Conservation (phyloP, 352 stramenopile species). For the Phytophthora sp. region DNA sequence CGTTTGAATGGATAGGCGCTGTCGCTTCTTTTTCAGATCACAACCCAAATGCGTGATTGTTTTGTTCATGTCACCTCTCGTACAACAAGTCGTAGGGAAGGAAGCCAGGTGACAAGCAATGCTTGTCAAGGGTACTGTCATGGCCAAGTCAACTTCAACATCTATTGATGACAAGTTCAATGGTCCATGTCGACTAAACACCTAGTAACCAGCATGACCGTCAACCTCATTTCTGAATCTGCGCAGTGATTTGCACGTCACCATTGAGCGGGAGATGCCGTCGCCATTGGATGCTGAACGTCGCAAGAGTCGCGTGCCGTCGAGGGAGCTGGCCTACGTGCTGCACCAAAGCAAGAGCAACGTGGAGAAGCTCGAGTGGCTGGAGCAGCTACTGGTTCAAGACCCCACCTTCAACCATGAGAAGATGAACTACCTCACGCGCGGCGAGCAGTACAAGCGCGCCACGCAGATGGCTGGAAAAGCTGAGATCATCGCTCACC, state of each 20-base stretch:
- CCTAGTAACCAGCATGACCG: neutral
- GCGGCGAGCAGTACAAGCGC: constrained; percentile 60
- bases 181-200: constrained; percentile 35
- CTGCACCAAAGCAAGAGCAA: constrained; percentile 60
- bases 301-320: constrained; percentile 43
- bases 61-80: no score
- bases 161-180: no score
- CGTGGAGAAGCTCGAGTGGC: constrained; percentile 60
- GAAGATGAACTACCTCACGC: constrained; percentile 71
- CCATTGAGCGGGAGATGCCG: constrained; percentile 11
- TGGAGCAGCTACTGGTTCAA: constrained; percentile 57
- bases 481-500: constrained; percentile 59
- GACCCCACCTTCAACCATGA: constrained; percentile 38
- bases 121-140: neutral
- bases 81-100: no score
- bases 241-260: constrained; percentile 1
- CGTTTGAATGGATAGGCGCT: no score
- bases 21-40: no score
- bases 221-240: constrained; percentile 26
- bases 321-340: constrained; percentile 67
- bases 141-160: constrained; percentile 18
- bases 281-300: constrained; percentile 45
- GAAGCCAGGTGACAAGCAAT: no score
- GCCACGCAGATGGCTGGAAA: constrained; percentile 57
- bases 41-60: neutral